Evolutionary conservation across 306 rosid species (phyloP), one percentile per base, ranked within the genome.

Genomic region (Pyrus communis): DNA sequence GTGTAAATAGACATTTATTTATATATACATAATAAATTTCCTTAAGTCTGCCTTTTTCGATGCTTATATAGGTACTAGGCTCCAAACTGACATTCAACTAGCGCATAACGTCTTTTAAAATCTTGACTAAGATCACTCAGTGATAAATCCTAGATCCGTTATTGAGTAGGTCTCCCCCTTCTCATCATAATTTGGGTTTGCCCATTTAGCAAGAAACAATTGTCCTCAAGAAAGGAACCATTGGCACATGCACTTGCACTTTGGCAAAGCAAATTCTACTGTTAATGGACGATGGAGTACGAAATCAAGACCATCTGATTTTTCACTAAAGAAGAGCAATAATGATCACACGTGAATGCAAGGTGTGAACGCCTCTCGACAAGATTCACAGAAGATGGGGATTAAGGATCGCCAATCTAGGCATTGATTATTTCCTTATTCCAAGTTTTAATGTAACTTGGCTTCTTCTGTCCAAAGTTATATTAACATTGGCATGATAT

Each of bases 21-120:
- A 7, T 38, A 38, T 38, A 38, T 38, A 7, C 42, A 38, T 38
- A 7, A 7, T 38, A 38, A 7, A 38, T 38, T 38, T 38, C 0
- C 9, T 7, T 38, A 7, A 38, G 2, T 38, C 9, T 0, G 2
- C 0, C 42, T 38, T 1, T 10, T 38, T 38, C 42, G 9, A 7
- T 10, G 10, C 2, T 0, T 7, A 0, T 7, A 38, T 38, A 7
- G 2, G 0, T 7, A 7, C 2, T 35, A 35, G 0, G 0, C 9
- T 35, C 2, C 9, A 7, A 0, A 1, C 9, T 0, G 0, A 33
- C 2, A 1, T 6, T 1, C 8, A 33, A 33, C 38, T 38, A 38
- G 0, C 1, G 42, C 10, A 38, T 35, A 35, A 35, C 2, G 0
- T 35, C 40, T 35, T 35, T 35, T 35, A 35, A 35, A 35, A 35